Evolutionary conservation across 371 early-diverging fungal genomes (phyloP), one percentile per base, ranked within the genome.

Genomic region (Umbelopsis sp.): DNA sequence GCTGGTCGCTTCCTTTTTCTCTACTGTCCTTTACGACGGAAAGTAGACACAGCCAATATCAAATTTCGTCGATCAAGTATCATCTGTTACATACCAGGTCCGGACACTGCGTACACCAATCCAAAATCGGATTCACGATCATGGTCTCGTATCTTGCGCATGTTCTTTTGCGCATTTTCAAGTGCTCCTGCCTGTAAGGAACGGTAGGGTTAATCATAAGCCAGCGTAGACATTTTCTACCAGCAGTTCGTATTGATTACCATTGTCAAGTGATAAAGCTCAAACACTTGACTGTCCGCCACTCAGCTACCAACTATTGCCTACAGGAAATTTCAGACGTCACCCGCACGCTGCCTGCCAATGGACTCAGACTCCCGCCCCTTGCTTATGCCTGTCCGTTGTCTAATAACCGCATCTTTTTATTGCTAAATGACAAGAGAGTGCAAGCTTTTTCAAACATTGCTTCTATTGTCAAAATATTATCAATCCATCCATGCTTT

Each of bases 81-180:
- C 18, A 62, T 41, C 53, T 53, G 51, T 12, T 44, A 62, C 72
- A 71, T 87, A 97, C 96, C 99, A 70, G 99, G 99, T 64, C 99
- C 99, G 51, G 99, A 97, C 11, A 99, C 99, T 25, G 97, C 97
- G 77, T 89, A 97, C 68, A 99, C 93, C 73, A 86, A 92, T 75
- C 99, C 99, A 82, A 94, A 93, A 64, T 89, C 89, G 62, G 86
- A 84, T 77, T 99, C 99, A 68, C 83, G 85, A 69, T 96, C 97
- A 66, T 87, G 87, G 84, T 99, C 99, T 71, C 92, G 87, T 69
- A 97, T 92, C 78, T 85, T 92, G 67, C 89, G 91, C 67, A 94
- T 72, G 66, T 87, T 87, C 68, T 83, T 84, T 75, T 91, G 82
- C 68, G 94, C 94, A 81, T 92, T 92, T 81, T 91, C 90, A 68